These are phyloP conservation scores for Aspergillus haitiensis DNA, from an alignment of 495 filamentous ascomycete species.

Conservation along the genomic window DNA sequence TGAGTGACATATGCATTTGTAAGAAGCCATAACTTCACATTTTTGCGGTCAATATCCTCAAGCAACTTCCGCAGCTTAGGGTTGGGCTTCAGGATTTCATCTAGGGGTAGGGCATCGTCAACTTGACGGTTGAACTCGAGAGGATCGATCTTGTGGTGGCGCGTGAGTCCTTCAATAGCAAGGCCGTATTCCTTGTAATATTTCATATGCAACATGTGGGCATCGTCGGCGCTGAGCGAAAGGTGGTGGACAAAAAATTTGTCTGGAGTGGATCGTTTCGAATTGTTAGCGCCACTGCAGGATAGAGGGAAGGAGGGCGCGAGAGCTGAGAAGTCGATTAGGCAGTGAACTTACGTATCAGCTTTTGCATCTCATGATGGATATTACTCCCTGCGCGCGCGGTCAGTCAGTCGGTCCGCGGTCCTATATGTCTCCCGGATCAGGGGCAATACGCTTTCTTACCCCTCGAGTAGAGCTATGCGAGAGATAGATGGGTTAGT, in stretches of 20 bases:
- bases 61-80: slow-evolving; percentile 73
- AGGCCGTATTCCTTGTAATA: slow-evolving; percentile 97
- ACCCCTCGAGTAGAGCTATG: slow-evolving; percentile 57
- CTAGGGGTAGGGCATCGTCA: slow-evolving; percentile 91
- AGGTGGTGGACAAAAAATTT: slow-evolving; percentile 80
- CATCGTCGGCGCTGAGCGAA: slow-evolving; percentile 68
- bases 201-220: slow-evolving; percentile 74
- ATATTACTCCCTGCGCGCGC: slow-evolving; percentile 58
- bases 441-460: slow-evolving; percentile 11
- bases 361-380: slow-evolving; percentile 69
- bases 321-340: too few species aligned
- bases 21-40: slow-evolving; percentile 88
- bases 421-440: slow-evolving; percentile 15
- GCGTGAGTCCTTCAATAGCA: slow-evolving; percentile 91
- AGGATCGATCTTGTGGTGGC: slow-evolving; percentile 93
- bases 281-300: too few species aligned
- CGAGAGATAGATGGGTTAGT: slow-evolving; percentile 15
- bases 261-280: slow-evolving; percentile 43
- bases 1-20: slow-evolving; percentile 96
- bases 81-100: slow-evolving; percentile 75
- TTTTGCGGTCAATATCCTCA: slow-evolving; percentile 70
- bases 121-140: slow-evolving; percentile 93
- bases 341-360: slow-evolving; percentile 53
- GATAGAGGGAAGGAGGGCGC: too few species aligned
- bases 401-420: slow-evolving; percentile 9